Conservation (phyloP, 257 asterid genomes). For the Voacanga thouarsii region DNA sequence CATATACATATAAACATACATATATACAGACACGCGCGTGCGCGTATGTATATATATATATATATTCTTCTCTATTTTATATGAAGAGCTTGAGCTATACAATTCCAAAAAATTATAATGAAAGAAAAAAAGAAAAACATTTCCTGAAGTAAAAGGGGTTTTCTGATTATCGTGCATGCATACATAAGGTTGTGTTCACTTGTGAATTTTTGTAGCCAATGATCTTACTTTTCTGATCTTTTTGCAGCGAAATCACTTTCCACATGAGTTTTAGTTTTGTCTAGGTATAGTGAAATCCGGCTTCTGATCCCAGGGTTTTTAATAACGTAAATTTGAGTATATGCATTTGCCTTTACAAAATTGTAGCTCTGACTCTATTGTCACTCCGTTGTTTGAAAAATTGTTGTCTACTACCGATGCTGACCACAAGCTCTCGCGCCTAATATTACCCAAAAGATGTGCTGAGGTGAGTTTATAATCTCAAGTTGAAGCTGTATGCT, state of each 20-base stretch:
- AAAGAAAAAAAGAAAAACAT: background rate
- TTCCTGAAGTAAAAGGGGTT: background rate
- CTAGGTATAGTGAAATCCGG: background rate
- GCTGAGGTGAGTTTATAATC: conserved; percentile 56
- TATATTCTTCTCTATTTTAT: background rate
- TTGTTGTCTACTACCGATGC: conserved; percentile 50
- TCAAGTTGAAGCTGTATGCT: background rate
- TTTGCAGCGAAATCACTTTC: background rate
- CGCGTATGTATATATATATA: background rate
- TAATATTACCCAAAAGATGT: conserved; percentile 57
- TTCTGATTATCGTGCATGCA: background rate
- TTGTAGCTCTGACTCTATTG: conserved; percentile 43
- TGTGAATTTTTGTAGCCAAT: background rate
- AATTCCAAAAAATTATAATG: background rate
- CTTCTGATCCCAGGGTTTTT: background rate
- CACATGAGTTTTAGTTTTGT: background rate
- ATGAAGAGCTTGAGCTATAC: background rate
- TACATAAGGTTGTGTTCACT: background rate
- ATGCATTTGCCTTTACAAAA: conserved; percentile 46
- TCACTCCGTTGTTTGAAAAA: conserved; percentile 64
- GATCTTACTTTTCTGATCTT: background rate
- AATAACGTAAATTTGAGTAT: background rate
- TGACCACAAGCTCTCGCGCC: conserved; percentile 55
- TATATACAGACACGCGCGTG: no score
- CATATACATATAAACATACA: no score